Base-by-base conservation (phyloP, 257 asterid species). In the Capsicum pubescens region DNA sequence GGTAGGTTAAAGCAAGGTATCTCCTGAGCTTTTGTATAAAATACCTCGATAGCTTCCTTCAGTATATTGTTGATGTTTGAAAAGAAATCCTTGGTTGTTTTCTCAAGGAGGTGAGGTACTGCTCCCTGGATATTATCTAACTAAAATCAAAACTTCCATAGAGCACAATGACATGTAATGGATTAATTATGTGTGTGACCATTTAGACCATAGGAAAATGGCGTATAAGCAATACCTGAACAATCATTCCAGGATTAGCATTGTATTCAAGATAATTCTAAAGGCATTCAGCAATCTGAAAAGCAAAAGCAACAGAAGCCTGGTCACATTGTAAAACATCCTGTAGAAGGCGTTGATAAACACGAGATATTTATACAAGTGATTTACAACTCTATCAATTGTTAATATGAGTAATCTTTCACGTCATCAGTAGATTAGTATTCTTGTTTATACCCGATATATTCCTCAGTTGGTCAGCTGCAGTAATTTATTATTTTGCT, bases 101-200 rank as follows among this genome's bases (percentile, higher is more conserved):
- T 89, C 88, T 91, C 88, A 2, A 93, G 91, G 63, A 91, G 91
- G 82, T 92, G 89, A 79, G 94, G 91, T 81, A 91, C 63, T 48
- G 97, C 97, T 50, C 93, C 98, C 97, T 94, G 86, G 12, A 26
- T 6, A 26, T 26, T 26, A 26, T 26, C 32, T 1, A 26, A 26
- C 32, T 26, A 26, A 26, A 26, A 26, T 26, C 32, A 26, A 0
- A 26, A 26, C 32, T 26, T 26, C 32, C 32, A 26, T 26, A 26
- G 32, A 26, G 32, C 2, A 26, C 32, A 26, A 26, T 26, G 32
- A 26, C 1, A 26, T 1, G 32, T 26, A 26, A 26, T 26, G 32
- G 2, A 26, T 26, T 26, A 26, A 26, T 26, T 26, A 26, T 26
- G 2, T 26, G 1, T 26, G 32, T 26, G 32, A 26, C 32, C 32